A percentile compares a stretch with the other conserved stretches of the same genome.
Conservation (phyloP, 257 asterid genomes). For the Capsicum baccatum region DNA sequence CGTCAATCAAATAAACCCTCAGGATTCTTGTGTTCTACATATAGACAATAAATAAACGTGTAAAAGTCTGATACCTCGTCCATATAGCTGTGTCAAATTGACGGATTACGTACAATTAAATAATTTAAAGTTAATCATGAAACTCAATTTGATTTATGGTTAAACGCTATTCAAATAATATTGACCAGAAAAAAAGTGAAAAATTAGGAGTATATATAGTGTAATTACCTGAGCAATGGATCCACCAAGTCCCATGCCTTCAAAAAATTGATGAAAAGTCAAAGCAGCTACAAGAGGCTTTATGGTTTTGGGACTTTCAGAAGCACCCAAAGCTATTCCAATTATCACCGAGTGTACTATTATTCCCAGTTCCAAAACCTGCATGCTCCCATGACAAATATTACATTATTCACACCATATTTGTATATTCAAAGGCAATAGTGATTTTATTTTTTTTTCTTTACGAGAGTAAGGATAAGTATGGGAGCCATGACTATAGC, state of each 20-base stretch:
- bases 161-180: neutral
- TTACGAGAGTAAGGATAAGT: neutral
- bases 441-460: neutral
- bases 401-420: neutral
- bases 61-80: too few relatives aligned
- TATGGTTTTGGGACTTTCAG: constrained; percentile 14
- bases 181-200: neutral
- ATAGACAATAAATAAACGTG: too few relatives aligned
- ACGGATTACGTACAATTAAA: too few relatives aligned
- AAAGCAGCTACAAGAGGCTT: constrained; percentile 34
- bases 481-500: neutral
- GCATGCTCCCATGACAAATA: neutral
- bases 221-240: constrained; percentile 29
- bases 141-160: neutral
- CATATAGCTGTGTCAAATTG: neutral
- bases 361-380: constrained; percentile 33
- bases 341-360: constrained; percentile 34
- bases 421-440: neutral
- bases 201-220: neutral
- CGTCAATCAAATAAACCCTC: neutral
- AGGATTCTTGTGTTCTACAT: too few relatives aligned
- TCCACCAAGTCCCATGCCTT: constrained; percentile 37
- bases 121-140: neutral
- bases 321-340: constrained; percentile 35
- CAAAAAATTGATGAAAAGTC: constrained; percentile 34